Evolutionary conservation across 2,329 filamentous ascomycete species (phyloP), one percentile per base, ranked within the genome.

Genomic region (Venturia pyrina): DNA sequence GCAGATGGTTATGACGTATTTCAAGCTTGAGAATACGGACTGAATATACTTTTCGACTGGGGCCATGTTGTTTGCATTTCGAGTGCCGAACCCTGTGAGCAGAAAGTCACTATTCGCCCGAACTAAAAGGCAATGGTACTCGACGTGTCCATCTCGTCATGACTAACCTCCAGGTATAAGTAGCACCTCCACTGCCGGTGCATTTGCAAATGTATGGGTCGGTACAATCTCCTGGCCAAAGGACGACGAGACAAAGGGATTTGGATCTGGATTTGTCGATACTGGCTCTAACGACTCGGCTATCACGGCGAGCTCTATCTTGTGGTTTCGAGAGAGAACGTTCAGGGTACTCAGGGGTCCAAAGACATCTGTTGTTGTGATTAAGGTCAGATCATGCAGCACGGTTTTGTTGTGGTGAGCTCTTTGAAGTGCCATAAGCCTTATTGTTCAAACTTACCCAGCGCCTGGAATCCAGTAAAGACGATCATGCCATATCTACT

Each of bases 1-100:
- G 73, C 88, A 90, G 1, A 90, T 80, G 0, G 86, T 88, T 56
- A 90, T 77, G 17, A 88, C 70, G 68, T 84, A 83, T 68, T 81
- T 75, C 32, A 88, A 72, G 4, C 73, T 74, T 0, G 82, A 79
- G 69, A 79, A 84, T 24, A 73, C 71, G 1, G 73, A 72, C 37
- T 72, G 70, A 50, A 86, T 72, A 67, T 81, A 87, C 1, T 79
- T 74, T 1, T 83, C 73, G 0, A 80, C 74, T 0, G 76, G 73
- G 17, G 71, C 68, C 0, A 74, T 70, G 13, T 70, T 70, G 28
- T 73, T 78, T 66, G 37, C 72, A 77, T 0, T 87, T 87, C 0
- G 76, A 64, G 0, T 28, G 28, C 28, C 28, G 28, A 28, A 28
- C 28, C 28, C 28, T 28, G 28, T 28, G 28, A 28, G 28, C 28